phyloP scores from a whole-genome alignment of 768 basidiomycete species.

The Termitomyces heimii region DNA sequence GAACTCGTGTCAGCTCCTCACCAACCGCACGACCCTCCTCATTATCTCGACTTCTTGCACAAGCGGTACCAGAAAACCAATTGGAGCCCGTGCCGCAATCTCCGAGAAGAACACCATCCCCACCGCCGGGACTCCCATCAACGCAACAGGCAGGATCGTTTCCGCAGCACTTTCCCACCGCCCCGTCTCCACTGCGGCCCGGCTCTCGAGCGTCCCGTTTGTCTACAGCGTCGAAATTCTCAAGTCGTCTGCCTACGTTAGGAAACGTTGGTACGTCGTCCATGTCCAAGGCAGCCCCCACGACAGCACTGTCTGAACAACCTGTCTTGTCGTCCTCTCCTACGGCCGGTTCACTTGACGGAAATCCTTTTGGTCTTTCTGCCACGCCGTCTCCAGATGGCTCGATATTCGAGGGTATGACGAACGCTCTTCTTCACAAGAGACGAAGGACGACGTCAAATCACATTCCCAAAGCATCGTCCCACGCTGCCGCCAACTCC shows the following conservation, averaged over 20 bases:
- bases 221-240: constrained; percentile 66
- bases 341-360: constrained; percentile 35
- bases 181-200: constrained; percentile 60
- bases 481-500: constrained; percentile 30
- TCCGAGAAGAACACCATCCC: constrained; percentile 26
- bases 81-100: constrained; percentile 18
- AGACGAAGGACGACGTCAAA: constrained; percentile 59
- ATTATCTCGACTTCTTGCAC: constrained; percentile 72
- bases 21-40: constrained; percentile 73
- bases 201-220: constrained; percentile 67
- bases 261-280: constrained; percentile 40
- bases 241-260: constrained; percentile 57
- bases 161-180: constrained; percentile 28
- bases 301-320: constrained; percentile 61
- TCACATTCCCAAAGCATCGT: constrained; percentile 46
- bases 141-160: constrained; percentile 26
- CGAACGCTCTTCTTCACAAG: constrained; percentile 29
- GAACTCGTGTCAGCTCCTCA: constrained; percentile 60
- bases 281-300: constrained; percentile 55
- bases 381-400: constrained; percentile 56
- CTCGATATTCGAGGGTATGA: constrained; percentile 57
- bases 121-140: constrained; percentile 31
- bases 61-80: constrained; percentile 47
- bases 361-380: constrained; percentile 32
- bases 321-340: constrained; percentile 36